Evolutionary conservation across 176 grass and related monocot genomes (phyloP).

Genomic region (Cenchrus fungigraminus): DNA sequence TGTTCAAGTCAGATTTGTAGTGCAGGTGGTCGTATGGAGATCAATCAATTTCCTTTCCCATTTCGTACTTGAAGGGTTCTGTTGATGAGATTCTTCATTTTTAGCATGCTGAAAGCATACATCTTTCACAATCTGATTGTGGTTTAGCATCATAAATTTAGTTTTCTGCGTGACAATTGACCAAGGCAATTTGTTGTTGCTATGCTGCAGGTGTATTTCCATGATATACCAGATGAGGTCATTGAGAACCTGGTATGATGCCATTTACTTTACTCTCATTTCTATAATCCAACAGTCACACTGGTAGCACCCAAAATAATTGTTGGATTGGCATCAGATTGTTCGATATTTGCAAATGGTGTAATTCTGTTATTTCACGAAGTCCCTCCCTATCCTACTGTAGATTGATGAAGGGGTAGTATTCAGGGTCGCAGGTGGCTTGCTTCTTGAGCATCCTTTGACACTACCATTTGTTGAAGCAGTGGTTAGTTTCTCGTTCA

Average conservation of each 20-base stretch:
- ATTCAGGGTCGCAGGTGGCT: slow-evolving; percentile 85
- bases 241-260: slow-evolving; percentile 78
- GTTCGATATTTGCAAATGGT: neutral
- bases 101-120: neutral
- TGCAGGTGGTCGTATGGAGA: neutral
- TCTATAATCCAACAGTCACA: neutral
- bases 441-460: slow-evolving; percentile 88
- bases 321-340: neutral
- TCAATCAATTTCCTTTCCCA: neutral
- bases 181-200: neutral
- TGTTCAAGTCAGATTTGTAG: slow-evolving; percentile 2
- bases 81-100: neutral
- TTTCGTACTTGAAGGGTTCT: too few species aligned
- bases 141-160: neutral
- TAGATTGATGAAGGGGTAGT: slow-evolving; percentile 90
- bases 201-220: slow-evolving; percentile 82
- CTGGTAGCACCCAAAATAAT: neutral
- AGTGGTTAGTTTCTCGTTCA: slow-evolving; percentile 63
- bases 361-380: neutral
- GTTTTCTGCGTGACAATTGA: slow-evolving; percentile 18
- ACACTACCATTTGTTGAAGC: slow-evolving; percentile 89
- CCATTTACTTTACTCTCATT: neutral
- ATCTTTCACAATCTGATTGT: too few species aligned
- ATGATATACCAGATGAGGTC: slow-evolving; percentile 91
- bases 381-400: neutral